These are phyloP conservation scores for Hypoxylon fuscum DNA, from an alignment of 495 filamentous ascomycete species.

Conservation along the genomic window DNA sequence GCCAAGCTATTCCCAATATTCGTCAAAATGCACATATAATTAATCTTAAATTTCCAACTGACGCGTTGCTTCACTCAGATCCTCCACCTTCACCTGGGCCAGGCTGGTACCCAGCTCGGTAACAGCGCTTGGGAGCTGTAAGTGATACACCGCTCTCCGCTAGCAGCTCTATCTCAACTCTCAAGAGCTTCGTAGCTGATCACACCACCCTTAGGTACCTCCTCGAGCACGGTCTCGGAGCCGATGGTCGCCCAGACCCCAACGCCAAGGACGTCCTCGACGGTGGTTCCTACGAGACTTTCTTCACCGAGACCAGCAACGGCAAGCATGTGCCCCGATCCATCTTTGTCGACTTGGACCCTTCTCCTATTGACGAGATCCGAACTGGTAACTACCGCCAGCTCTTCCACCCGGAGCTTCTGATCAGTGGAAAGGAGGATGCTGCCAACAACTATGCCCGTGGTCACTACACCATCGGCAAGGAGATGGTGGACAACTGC, in stretches of 20 bases:
- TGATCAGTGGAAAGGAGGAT: slow-evolving; percentile 94
- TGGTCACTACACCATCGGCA: slow-evolving; percentile 93
- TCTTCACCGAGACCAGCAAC: slow-evolving; percentile 86
- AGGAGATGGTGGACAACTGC: slow-evolving; percentile 86
- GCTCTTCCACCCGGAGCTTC: slow-evolving; percentile 87
- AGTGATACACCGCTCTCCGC: slow-evolving; percentile 58
- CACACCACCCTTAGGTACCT: slow-evolving; percentile 73
- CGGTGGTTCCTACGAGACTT: slow-evolving; percentile 83
- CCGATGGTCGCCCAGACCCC: slow-evolving; percentile 75
- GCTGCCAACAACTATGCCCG: slow-evolving; percentile 95
- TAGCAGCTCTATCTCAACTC: slow-evolving; percentile 4
- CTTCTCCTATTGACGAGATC: slow-evolving; percentile 92
- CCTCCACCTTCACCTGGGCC: slow-evolving; percentile 90
- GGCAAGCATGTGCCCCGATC: slow-evolving; percentile 93
- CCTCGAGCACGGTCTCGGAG: slow-evolving; percentile 86
- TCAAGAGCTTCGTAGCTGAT: slow-evolving; percentile 13
- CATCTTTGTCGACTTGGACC: slow-evolving; percentile 89
- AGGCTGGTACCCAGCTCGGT: slow-evolving; percentile 92
- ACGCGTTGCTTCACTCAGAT: slow-evolving; percentile 61
- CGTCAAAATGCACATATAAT: slow-evolving; percentile 5
- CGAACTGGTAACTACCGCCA: slow-evolving; percentile 83
- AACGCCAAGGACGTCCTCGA: slow-evolving; percentile 68
- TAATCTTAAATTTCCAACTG: slow-evolving; percentile 12
- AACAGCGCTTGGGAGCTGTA: slow-evolving; percentile 97
- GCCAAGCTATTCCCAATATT: not conserved